A percentile compares a stretch with the other conserved stretches of the same genome.
Evolutionary conservation across 2,329 filamentous ascomycete species (phyloP).

Genomic region (Botrytis tulipae): DNA sequence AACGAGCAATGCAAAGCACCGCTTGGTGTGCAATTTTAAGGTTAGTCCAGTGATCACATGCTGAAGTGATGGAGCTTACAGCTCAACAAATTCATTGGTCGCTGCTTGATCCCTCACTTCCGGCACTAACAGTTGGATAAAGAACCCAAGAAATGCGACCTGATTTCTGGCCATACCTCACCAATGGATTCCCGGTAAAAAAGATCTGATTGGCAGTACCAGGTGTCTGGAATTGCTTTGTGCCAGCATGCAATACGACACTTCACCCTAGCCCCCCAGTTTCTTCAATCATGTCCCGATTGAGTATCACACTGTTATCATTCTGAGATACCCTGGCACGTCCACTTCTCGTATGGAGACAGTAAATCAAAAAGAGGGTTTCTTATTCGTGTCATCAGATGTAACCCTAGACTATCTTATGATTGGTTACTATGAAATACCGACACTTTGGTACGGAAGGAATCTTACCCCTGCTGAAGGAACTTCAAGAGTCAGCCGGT

Average conservation of each 20-base stretch:
- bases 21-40: too few relatives aligned
- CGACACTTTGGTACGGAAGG: constrained; percentile 4
- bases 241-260: neutral
- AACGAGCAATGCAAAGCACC: neutral
- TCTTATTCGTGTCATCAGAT: neutral
- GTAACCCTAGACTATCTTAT: neutral
- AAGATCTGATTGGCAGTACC: constrained; percentile 7
- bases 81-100: neutral
- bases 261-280: neutral
- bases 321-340: neutral
- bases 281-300: neutral
- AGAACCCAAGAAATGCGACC: neutral
- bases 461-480: neutral
- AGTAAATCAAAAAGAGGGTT: neutral
- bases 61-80: neutral
- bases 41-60: neutral
- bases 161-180: neutral
- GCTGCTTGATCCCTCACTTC: neutral
- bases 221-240: constrained; percentile 1
- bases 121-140: neutral
- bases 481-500: neutral
- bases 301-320: neutral
- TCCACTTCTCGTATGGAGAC: neutral
- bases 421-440: neutral
- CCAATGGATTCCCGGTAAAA: neutral